Base-by-base conservation (phyloP, 306 rosid species). In the Lupinus albus region DNA sequence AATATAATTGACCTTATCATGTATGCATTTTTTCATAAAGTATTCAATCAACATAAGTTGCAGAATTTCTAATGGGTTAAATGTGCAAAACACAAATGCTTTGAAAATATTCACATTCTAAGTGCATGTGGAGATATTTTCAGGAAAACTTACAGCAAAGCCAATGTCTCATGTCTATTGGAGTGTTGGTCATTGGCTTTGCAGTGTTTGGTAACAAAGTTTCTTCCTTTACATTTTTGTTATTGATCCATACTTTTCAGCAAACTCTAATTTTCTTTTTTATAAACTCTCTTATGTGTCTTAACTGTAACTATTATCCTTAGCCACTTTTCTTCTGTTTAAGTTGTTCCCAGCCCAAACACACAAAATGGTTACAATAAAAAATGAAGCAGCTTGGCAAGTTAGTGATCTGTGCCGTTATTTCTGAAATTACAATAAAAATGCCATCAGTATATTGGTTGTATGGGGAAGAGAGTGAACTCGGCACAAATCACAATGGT, bases 171-270 rank as follows among this genome's bases (percentile, higher is more conserved):
- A 7, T 33, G 33, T n/a, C 36, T 20, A n/a, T n/a, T n/a, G n/a
- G n/a, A n/a, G n/a, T n/a, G 53, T 13, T 25, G 62, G 21, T 50
- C 45, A 50, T 21, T 72, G 50, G 35, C 12, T 41, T 51, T 18
- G 38, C 61, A 38, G 51, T 25, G 41, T 7, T 71, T 61, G 11
- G 50, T 8, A 4, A 36, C 36, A 10, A 18, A 21, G 20, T 25
- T 25, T 25, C 28, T 25, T 63, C 32, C 7, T 25, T 11, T 25
- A 7, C 1, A 20, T 32, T 38, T 42, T 44, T 7, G 8, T 45
- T 20, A 13, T n/a, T 7, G 8, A 18, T 64, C 56, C 42, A 28
- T 32, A 4, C 7, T n/a, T 46, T 45, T 1, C n/a, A 63, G 56
- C 56, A 25, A 42, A 44, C 33, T 1, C 7, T 11, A 35, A 9